A percentile compares a stretch with the other conserved stretches of the same genome.
Conservation (phyloP, 352 stramenopile species). For the Blastocystis sp. region DNA sequence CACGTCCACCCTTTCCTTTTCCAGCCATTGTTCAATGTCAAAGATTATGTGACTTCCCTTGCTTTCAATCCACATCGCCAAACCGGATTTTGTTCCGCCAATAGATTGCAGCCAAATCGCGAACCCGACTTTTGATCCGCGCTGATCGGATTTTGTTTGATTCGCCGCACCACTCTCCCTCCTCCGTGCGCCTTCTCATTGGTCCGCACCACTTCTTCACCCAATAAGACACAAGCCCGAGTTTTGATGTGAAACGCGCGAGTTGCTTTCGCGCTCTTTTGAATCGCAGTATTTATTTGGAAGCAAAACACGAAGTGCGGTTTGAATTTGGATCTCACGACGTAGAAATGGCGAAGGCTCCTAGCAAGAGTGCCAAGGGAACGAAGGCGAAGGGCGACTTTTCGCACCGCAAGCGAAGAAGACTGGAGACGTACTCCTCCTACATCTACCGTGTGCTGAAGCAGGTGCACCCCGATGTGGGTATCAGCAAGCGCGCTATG, state of each 20-base stretch:
- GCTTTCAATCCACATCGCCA: slow-evolving; percentile 6
- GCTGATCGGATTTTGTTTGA: slow-evolving; percentile 22
- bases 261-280: background rate
- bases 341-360: slow-evolving; percentile 63
- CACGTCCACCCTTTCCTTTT: no score
- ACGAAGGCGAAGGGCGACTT: slow-evolving; percentile 75
- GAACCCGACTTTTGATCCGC: background rate
- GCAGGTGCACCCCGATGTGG: slow-evolving; percentile 69
- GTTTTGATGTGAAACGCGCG: background rate
- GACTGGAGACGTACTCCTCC: slow-evolving; percentile 56
- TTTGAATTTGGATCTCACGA: background rate
- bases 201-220: background rate
- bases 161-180: no score
- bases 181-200: no score
- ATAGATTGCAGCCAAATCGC: background rate
- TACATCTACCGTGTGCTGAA: no score
- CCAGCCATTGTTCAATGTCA: background rate
- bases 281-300: slow-evolving; percentile 18
- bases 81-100: slow-evolving; percentile 17
- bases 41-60: background rate
- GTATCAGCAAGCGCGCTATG: slow-evolving; percentile 76
- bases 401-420: slow-evolving; percentile 76
- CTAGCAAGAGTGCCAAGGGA: slow-evolving; percentile 77
- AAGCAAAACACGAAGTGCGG: background rate
- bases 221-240: background rate